Evolutionary conservation across 2,329 filamentous ascomycete genomes (phyloP).

Genomic region (Nemania sp.): DNA sequence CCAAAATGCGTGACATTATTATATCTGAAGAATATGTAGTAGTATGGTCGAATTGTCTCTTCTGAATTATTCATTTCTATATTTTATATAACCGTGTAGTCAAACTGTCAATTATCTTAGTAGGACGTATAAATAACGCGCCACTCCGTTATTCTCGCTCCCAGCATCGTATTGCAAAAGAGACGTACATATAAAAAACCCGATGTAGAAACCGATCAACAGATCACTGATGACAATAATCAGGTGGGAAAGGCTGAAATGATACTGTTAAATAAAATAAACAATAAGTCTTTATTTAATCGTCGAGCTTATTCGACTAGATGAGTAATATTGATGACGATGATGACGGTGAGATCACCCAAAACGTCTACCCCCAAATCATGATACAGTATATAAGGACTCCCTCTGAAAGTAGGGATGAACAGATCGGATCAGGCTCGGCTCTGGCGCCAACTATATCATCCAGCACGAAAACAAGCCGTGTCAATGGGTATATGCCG

Average conservation of each 20-base stretch:
- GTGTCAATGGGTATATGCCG: slow-evolving; percentile 16
- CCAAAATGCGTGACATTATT: too few species aligned
- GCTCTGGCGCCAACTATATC: background rate
- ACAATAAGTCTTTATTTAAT: slow-evolving; percentile 18
- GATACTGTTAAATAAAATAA: background rate
- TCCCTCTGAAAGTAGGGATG: slow-evolving; percentile 14
- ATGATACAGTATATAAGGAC: slow-evolving; percentile 37
- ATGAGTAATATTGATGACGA: slow-evolving; percentile 19
- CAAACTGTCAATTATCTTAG: too few species aligned
- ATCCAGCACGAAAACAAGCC: slow-evolving; percentile 12
- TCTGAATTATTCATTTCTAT: too few species aligned
- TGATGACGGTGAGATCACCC: slow-evolving; percentile 15
- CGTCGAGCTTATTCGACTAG: slow-evolving; percentile 23
- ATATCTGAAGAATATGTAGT: too few species aligned
- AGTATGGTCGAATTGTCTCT: too few species aligned
- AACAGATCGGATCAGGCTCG: slow-evolving; percentile 3
- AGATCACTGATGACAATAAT: background rate
- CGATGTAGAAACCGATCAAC: too few species aligned
- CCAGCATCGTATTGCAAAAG: too few species aligned
- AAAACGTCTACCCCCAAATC: slow-evolving; percentile 33
- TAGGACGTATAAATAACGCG: too few species aligned
- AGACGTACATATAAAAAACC: too few species aligned
- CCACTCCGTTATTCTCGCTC: too few species aligned
- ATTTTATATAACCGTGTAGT: too few species aligned
- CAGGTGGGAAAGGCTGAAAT: background rate